Base-by-base conservation (phyloP, 441 rosid species). In the Iberis amara region DNA sequence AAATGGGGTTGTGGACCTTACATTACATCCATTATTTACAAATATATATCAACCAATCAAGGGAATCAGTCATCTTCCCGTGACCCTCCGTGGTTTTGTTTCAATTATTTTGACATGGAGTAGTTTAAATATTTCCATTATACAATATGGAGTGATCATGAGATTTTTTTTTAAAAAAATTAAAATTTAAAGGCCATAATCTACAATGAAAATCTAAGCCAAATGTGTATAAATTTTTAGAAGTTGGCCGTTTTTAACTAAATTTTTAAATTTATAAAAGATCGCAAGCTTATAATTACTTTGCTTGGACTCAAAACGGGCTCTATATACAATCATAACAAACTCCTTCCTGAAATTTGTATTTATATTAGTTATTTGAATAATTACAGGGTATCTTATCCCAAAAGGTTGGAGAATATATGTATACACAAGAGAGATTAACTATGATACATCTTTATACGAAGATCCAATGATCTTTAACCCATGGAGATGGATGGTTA, bases 331-430 rank as follows among this genome's bases (percentile, higher is more conserved):
- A n/a, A n/a, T n/a, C n/a, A n/a, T n/a, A n/a, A n/a, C n/a, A n/a
- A n/a, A n/a, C n/a, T n/a, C n/a, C n/a, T n/a, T n/a, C n/a, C n/a
- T n/a, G n/a, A n/a, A n/a, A n/a, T n/a, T n/a, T n/a, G n/a, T n/a
- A 9, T 32, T 32, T 7, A 9, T 32, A 30, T 4, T 9, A 30
- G 33, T 30, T 0, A 3, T 33, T 41, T 27, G 0, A 23, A 39
- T 37, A 47, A 8, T 12, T 45, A 30, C 78, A 89, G 97, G 95
- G 49, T 89, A 70, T 72, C 60, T 74, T 41, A 78, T 89, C 65
- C 97, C 97, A 15, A 66, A 86, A 66, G 97, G 94, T 36, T 89
- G 97, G 97, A 84, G 95, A 70, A 89, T 89, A 45, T 89, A 89
- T 49, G 89, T 89, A 9, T 89, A 86, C 64, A 89, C 95, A 4